Conservation (phyloP, 371 early-diverging fungal genomes). For the Syncephalastrum racemosum region DNA sequence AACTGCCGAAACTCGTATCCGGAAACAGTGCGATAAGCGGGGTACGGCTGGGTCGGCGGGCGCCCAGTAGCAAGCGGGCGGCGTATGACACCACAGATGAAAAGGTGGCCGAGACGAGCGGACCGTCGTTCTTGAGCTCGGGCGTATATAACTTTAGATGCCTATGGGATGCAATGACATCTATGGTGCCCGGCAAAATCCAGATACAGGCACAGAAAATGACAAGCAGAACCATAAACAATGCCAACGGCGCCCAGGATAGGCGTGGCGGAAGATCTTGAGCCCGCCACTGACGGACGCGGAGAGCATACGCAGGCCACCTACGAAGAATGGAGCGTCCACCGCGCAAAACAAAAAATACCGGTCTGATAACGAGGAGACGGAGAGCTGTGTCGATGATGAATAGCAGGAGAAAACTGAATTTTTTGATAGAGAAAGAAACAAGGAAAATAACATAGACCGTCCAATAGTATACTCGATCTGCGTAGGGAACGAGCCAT, state of each 20-base stretch:
- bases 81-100: too few species aligned
- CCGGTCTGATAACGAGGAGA: background rate
- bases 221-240: too few species aligned
- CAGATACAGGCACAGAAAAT: too few species aligned
- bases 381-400: background rate
- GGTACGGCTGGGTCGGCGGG: slow-evolving; percentile 14
- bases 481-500: slow-evolving; percentile 2
- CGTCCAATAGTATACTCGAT: slow-evolving; percentile 6
- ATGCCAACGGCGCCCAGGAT: too few species aligned
- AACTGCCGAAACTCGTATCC: slow-evolving; percentile 59
- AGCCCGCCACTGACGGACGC: too few species aligned
- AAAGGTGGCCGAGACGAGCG: too few species aligned
- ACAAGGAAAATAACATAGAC: slow-evolving; percentile 7
- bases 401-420: background rate
- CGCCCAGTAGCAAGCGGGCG: too few species aligned
- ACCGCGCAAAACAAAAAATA: background rate
- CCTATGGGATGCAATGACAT: too few species aligned
- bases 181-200: too few species aligned
- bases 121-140: too few species aligned
- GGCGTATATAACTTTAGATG: too few species aligned
- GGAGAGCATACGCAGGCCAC: background rate
- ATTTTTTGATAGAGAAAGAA: slow-evolving; percentile 6
- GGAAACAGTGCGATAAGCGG: slow-evolving; percentile 56
- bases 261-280: too few species aligned
- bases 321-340: background rate